phyloP scores from a whole-genome alignment of 768 basidiomycete genomes.

The Strobilomyces confusus region DNA sequence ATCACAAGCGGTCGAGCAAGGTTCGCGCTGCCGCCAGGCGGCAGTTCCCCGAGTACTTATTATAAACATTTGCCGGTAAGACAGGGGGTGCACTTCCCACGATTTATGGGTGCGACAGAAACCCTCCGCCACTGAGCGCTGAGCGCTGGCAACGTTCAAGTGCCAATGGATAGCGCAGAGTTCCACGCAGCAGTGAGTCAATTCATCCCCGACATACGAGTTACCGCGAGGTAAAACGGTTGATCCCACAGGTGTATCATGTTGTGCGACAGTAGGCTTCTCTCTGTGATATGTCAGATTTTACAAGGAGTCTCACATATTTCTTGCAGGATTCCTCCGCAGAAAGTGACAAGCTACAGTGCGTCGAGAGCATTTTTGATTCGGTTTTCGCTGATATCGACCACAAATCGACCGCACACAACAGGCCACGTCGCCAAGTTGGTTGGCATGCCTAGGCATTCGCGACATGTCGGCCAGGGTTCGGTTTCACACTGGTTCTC shows the following conservation, averaged over 20 bases:
- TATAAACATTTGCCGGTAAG: too few relatives aligned
- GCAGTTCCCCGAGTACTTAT: too few relatives aligned
- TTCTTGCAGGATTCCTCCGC: constrained; percentile 49
- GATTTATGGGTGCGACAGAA: too few relatives aligned
- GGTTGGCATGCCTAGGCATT: constrained; percentile 73
- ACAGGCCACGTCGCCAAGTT: constrained; percentile 80
- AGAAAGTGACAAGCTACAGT: constrained; percentile 78
- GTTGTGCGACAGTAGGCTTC: constrained; percentile 48
- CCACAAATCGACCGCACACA: too few relatives aligned
- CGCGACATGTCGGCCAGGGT: constrained; percentile 85
- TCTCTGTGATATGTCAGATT: not conserved
- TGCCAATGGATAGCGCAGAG: constrained; percentile 58
- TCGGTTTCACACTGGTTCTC: constrained; percentile 2
- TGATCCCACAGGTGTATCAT: constrained; percentile 57
- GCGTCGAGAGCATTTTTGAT: not conserved
- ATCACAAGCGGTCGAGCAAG: too few relatives aligned
- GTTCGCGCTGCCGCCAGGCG: too few relatives aligned
- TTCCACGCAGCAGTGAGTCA: constrained; percentile 55
- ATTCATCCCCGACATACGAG: not conserved
- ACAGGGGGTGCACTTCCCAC: too few relatives aligned
- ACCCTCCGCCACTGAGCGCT: too few relatives aligned
- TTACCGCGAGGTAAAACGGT: not conserved
- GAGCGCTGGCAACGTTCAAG: not conserved
- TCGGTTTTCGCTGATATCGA: not conserved
- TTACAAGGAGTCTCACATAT: not conserved